A percentile compares a stretch with the other conserved stretches of the same genome.
Evolutionary conservation across 1,284 basidiomycete genomes (phyloP).

Genomic region (Heterobasidion irregulare): DNA sequence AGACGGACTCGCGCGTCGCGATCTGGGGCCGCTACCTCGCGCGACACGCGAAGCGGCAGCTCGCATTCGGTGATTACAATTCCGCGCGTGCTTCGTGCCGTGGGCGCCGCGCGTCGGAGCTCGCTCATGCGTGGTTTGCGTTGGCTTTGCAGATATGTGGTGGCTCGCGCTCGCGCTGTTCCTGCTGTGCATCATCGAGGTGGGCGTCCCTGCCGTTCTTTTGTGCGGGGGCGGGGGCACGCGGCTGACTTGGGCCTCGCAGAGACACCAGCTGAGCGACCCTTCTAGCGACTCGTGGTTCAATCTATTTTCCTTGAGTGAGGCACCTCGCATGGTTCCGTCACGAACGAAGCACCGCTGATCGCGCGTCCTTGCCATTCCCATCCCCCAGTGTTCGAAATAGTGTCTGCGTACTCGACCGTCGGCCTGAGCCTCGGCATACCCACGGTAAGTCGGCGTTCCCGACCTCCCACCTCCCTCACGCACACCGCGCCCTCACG

Average conservation of each 20-base stretch:
- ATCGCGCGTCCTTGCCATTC: no score
- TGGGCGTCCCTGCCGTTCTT: conserved; percentile 2
- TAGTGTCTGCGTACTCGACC: conserved; percentile 55
- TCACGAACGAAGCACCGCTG: no score
- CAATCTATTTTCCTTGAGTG: no score
- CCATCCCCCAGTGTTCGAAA: conserved; percentile 18
- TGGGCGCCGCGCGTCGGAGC: not conserved
- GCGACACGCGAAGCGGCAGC: conserved; percentile 79
- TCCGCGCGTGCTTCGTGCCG: not conserved
- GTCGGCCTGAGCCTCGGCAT: conserved; percentile 51
- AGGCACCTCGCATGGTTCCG: no score
- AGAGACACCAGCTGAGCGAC: no score
- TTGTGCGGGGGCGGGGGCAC: not conserved
- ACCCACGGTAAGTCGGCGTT: conserved; percentile 17
- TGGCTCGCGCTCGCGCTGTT: conserved; percentile 77
- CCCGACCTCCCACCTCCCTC: not conserved
- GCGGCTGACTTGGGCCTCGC: no score
- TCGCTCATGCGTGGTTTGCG: not conserved
- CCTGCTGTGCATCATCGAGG: conserved; percentile 85
- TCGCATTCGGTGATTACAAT: conserved; percentile 67
- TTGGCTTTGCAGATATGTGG: conserved; percentile 69
- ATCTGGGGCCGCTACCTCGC: conserved; percentile 75
- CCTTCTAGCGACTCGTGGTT: no score
- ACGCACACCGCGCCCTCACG: not conserved
- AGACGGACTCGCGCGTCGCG: conserved; percentile 38